phyloP scores from a whole-genome alignment of 2,329 filamentous ascomycete species.

The Arthrocladium fulminans region DNA sequence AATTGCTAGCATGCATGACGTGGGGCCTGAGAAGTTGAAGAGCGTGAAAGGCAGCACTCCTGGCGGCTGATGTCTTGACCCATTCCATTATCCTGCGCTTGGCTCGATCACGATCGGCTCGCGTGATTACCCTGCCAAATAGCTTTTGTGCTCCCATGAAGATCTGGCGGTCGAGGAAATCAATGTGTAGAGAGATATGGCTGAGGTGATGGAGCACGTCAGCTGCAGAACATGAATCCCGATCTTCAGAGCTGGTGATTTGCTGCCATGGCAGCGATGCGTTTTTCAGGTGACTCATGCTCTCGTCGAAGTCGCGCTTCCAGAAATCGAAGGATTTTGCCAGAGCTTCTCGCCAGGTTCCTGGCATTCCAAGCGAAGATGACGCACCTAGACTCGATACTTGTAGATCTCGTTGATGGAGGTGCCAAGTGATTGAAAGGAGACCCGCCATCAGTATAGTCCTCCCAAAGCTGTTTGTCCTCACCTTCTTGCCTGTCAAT shows the following conservation, averaged over 20 bases:
- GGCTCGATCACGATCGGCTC: constrained; percentile 69
- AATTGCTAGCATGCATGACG: constrained; percentile 46
- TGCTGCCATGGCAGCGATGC: constrained; percentile 29
- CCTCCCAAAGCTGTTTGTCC: constrained; percentile 86
- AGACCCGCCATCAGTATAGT: constrained; percentile 91
- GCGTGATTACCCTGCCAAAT: constrained; percentile 74
- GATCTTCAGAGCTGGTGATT: constrained; percentile 43
- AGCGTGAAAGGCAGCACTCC: constrained; percentile 88
- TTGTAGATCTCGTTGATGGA: constrained; percentile 92
- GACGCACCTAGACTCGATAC: constrained; percentile 65
- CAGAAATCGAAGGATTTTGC: constrained; percentile 87
- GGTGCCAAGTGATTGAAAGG: constrained; percentile 90
- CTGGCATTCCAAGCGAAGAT: constrained; percentile 73
- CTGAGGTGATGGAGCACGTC: constrained; percentile 87
- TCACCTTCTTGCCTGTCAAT: constrained; percentile 70
- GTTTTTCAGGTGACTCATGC: constrained; percentile 42
- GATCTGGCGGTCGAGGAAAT: constrained; percentile 95
- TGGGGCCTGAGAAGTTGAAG: constrained; percentile 82
- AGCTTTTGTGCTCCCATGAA: constrained; percentile 80
- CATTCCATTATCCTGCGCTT: constrained; percentile 72
- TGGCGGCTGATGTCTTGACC: constrained; percentile 78
- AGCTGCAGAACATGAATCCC: constrained; percentile 74
- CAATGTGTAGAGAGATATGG: constrained; percentile 96
- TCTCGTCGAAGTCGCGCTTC: constrained; percentile 84
- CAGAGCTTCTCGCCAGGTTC: constrained; percentile 81